A percentile compares a stretch with the other conserved stretches of the same genome.
These are phyloP conservation scores for Scutellaria galericulata DNA, from an alignment of 257 asterid genomes.

Conservation along the genomic window DNA sequence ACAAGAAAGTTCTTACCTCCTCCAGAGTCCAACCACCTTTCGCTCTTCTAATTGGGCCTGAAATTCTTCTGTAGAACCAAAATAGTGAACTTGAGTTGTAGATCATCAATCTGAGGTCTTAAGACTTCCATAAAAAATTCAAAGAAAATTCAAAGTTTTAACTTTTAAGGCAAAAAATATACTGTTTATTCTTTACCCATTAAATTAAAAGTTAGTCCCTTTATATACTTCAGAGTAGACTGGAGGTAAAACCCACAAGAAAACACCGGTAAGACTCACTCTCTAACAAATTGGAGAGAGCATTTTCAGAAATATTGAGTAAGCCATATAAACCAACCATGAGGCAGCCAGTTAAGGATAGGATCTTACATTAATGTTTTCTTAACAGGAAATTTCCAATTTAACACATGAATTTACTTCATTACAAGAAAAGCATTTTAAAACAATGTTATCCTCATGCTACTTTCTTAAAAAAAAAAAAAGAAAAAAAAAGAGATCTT, in stretches of 20 bases:
- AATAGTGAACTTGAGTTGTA: constrained; percentile 24
- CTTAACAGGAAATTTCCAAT: constrained; percentile 6
- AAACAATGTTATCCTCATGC: constrained; percentile 1
- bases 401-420: background rate
- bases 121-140: background rate
- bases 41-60: constrained; percentile 98
- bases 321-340: constrained; percentile 5
- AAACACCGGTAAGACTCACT: background rate
- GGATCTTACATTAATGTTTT: constrained; percentile 17
- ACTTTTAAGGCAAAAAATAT: constrained; percentile 7
- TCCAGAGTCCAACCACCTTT: constrained; percentile 99
- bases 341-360: background rate
- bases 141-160: background rate
- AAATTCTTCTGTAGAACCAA: constrained; percentile 72
- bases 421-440: background rate
- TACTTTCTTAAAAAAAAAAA: constrained; percentile 6
- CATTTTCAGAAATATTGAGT: constrained; percentile 10
- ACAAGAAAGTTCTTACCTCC: constrained; percentile 60
- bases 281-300: background rate
- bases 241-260: constrained; percentile 3
- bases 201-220: constrained; percentile 1
- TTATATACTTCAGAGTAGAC: background rate
- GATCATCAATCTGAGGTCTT: constrained; percentile 22
- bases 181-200: background rate
- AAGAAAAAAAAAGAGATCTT: background rate